phyloP scores from a whole-genome alignment of 441 rosid genomes.

The Theobroma grandiflorum region DNA sequence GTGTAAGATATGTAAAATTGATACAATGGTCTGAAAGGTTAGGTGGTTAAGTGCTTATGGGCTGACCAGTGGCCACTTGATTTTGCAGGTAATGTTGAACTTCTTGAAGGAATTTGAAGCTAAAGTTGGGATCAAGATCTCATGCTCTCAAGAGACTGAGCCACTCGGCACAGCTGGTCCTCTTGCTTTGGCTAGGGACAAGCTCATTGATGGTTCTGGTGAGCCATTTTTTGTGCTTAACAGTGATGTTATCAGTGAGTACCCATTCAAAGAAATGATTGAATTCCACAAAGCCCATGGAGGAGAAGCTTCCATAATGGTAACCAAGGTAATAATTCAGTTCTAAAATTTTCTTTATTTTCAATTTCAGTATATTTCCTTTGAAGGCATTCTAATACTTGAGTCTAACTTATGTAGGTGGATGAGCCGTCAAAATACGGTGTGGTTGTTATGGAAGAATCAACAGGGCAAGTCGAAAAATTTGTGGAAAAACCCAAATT shows the following conservation, averaged over 20 bases:
- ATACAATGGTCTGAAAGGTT: constrained; percentile 1
- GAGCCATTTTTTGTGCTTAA: constrained; percentile 97
- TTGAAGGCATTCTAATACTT: constrained; percentile 13
- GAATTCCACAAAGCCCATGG: constrained; percentile 90
- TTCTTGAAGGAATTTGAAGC: constrained; percentile 92
- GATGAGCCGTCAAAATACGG: constrained; percentile 98
- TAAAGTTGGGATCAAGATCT: constrained; percentile 87
- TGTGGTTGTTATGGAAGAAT: constrained; percentile 90
- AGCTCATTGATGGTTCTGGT: constrained; percentile 80
- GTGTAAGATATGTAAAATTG: not conserved
- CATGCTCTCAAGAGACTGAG: constrained; percentile 99
- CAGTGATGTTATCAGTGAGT: constrained; percentile 97
- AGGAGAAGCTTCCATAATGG: constrained; percentile 99
- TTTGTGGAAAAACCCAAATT: constrained; percentile 93
- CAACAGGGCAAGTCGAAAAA: constrained; percentile 79
- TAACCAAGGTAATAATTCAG: constrained; percentile 77
- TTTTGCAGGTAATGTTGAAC: constrained; percentile 87
- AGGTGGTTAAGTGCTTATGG: constrained; percentile 14
- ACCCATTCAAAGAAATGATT: constrained; percentile 86
- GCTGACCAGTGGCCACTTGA: constrained; percentile 22
- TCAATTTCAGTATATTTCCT: not conserved
- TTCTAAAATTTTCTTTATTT: not conserved
- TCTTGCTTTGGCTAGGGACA: constrained; percentile 94
- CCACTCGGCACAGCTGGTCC: constrained; percentile 99
- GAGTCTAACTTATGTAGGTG: constrained; percentile 53